These are phyloP conservation scores for Phylloporus sp. DNA, from an alignment of 768 basidiomycete species.

Conservation along the genomic window DNA sequence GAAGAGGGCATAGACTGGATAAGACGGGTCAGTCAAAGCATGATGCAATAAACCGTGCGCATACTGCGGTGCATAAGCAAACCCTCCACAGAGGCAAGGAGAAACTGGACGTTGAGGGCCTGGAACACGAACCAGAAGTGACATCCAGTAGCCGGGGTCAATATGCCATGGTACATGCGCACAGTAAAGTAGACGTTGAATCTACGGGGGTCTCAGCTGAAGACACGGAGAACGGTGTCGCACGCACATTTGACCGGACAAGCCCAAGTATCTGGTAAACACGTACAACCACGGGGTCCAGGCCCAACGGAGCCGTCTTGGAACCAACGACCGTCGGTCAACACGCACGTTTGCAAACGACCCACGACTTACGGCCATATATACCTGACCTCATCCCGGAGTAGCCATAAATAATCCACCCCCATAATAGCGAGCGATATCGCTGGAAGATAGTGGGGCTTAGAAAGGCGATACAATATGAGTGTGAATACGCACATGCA, in stretches of 20 bases:
- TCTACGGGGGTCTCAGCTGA: constrained; percentile 1
- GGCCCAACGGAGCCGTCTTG: constrained; percentile 5
- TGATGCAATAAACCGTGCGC: background rate
- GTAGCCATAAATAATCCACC: constrained; percentile 8
- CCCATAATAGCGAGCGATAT: constrained; percentile 8
- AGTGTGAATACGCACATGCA: background rate
- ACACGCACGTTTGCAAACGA: no score
- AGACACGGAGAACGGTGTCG: background rate
- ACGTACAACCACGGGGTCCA: constrained; percentile 12
- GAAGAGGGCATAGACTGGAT: constrained; percentile 21
- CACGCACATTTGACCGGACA: constrained; percentile 19
- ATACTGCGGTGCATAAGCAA: constrained; percentile 18
- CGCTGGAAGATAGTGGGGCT: constrained; percentile 1
- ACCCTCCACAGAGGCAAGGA: constrained; percentile 10
- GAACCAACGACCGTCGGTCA: background rate
- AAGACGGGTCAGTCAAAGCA: background rate
- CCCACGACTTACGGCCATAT: constrained; percentile 20
- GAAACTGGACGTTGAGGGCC: constrained; percentile 6
- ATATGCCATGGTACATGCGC: constrained; percentile 14
- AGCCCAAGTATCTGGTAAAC: constrained; percentile 14
- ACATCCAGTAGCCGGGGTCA: constrained; percentile 7
- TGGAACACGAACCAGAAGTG: constrained; percentile 18
- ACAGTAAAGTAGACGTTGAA: constrained; percentile 21
- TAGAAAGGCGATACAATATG: background rate
- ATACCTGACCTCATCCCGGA: constrained; percentile 8